These are phyloP conservation scores for Amanita rimosa DNA, from an alignment of 768 basidiomycete genomes.

Conservation along the genomic window DNA sequence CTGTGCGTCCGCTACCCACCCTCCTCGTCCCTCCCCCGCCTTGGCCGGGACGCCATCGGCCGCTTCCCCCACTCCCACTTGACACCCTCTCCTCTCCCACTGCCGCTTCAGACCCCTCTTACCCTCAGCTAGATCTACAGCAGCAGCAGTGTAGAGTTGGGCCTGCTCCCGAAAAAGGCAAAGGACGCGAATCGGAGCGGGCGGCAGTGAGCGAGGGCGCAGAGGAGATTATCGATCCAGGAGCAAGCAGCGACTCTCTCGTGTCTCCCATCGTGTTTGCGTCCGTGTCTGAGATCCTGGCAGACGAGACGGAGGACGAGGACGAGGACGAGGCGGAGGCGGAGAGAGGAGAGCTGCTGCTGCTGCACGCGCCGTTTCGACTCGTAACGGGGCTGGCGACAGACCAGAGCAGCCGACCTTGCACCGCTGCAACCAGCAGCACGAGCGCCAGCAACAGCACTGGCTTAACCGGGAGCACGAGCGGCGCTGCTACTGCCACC, in stretches of 20 bases:
- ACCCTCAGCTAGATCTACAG: too few species aligned
- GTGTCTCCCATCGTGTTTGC: constrained; percentile 3
- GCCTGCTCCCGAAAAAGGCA: too few species aligned
- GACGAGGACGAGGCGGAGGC: not conserved
- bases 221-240: constrained; percentile 1
- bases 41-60: not conserved
- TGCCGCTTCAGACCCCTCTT: not conserved
- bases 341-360: not conserved
- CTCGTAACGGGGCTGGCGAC: too few species aligned
- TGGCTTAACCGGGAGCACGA: too few species aligned
- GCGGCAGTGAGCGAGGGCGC: not conserved
- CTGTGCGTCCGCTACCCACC: not conserved
- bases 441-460: not conserved
- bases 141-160: too few species aligned
- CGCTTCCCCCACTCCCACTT: not conserved
- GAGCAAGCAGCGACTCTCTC: not conserved
- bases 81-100: not conserved
- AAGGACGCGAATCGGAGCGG: not conserved
- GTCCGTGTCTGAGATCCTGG: not conserved
- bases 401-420: too few species aligned
- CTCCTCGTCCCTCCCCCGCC: not conserved
- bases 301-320: not conserved
- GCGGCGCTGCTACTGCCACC: too few species aligned
- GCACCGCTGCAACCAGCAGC: not conserved
- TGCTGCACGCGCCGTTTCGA: too few species aligned